phyloP scores from a whole-genome alignment of 2,329 filamentous ascomycete species.

The Elsinoe fawcettii region DNA sequence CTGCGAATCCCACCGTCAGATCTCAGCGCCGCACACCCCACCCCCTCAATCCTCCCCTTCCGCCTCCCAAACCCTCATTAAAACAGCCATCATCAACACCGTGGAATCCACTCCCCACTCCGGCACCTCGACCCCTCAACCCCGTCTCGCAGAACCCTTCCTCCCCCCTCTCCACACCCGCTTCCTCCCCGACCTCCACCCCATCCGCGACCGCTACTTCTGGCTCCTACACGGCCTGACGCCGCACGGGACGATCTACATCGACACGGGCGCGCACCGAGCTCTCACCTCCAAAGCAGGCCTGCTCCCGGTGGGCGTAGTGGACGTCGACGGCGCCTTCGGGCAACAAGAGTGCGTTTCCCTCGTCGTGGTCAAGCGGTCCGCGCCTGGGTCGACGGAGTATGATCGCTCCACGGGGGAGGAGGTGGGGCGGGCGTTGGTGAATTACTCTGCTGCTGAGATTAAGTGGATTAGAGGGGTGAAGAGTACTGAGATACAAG shows the following conservation, averaged over 20 bases:
- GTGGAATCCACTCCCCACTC: not conserved
- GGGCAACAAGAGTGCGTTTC: slow-evolving; percentile 88
- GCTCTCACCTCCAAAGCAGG: slow-evolving; percentile 79
- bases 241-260: slow-evolving; percentile 84
- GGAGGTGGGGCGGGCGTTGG: slow-evolving; percentile 81
- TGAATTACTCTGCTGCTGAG: slow-evolving; percentile 86
- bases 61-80: slow-evolving; percentile 17
- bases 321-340: slow-evolving; percentile 82
- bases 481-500: slow-evolving; percentile 71
- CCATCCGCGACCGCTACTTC: slow-evolving; percentile 89
- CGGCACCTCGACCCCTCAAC: slow-evolving; percentile 19
- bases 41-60: slow-evolving; percentile 12
- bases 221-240: slow-evolving; percentile 91
- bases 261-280: slow-evolving; percentile 79
- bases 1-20: slow-evolving; percentile 50
- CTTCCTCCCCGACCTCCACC: slow-evolving; percentile 75
- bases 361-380: slow-evolving; percentile 66
- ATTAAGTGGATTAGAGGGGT: slow-evolving; percentile 77
- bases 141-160: slow-evolving; percentile 26
- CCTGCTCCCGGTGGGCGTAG: slow-evolving; percentile 80
- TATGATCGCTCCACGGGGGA: slow-evolving; percentile 47
- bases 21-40: not conserved
- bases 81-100: slow-evolving; percentile 23
- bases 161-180: slow-evolving; percentile 70
- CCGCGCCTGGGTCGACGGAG: slow-evolving; percentile 17